Percentiles rank a stretch among this genome's conserved stretches.
These are phyloP conservation scores for Fraxinus americana DNA, from an alignment of 257 asterid species.

Conservation along the genomic window DNA sequence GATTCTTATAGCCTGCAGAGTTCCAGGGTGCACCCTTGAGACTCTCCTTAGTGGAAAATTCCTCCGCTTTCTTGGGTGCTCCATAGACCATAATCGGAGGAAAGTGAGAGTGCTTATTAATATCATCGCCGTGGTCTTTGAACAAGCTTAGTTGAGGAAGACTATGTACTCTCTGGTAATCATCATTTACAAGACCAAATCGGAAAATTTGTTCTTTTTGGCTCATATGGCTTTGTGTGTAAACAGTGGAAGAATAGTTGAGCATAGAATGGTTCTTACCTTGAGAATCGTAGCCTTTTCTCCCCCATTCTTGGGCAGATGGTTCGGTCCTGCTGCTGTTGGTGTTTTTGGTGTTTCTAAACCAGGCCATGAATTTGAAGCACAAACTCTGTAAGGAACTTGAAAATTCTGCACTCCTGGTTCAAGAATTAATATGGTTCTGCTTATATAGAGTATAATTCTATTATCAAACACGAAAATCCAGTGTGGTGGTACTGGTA, in stretches of 20 bases:
- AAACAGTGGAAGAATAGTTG: conserved; percentile 18
- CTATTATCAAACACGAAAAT: conserved; percentile 3
- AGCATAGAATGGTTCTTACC: conserved; percentile 9
- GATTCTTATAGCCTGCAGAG: neutral
- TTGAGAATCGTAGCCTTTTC: neutral
- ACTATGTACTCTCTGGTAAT: neutral
- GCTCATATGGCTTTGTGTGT: conserved; percentile 9
- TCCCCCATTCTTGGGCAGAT: neutral
- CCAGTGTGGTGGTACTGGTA: conserved; percentile 7
- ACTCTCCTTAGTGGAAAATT: conserved; percentile 3
- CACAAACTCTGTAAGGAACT: neutral
- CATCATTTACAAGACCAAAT: neutral
- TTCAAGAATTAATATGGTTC: neutral
- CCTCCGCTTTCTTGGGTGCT: conserved; percentile 2
- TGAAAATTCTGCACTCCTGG: neutral
- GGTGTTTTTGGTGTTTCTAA: neutral
- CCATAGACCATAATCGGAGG: conserved; percentile 16
- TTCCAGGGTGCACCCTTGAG: conserved; percentile 14
- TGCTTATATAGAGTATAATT: conserved; percentile 24
- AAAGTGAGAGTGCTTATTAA: neutral
- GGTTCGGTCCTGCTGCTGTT: neutral
- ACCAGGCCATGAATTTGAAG: conserved; percentile 23
- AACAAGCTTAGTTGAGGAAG: neutral
- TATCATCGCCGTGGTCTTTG: neutral
- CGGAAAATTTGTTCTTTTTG: conserved; percentile 11